Evolutionary conservation across 2,329 filamentous ascomycete genomes (phyloP), one percentile per base, ranked within the genome.

Genomic region (Furcasterigmium sp.): DNA sequence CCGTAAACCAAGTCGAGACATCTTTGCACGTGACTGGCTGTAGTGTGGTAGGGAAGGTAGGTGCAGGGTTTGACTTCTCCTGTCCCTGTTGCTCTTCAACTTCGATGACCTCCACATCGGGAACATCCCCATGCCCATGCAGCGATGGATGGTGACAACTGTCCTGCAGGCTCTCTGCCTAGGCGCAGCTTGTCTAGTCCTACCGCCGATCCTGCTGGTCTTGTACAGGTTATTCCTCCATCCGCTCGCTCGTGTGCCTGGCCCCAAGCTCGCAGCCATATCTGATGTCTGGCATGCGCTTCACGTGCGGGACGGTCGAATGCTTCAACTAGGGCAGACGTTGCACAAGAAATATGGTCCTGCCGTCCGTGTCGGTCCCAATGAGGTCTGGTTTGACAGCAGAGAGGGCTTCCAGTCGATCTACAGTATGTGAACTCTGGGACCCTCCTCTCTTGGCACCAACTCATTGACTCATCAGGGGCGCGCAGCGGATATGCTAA

Each of bases 341-440:
- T 48, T 78, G n/a, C 75, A 78, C 43, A 46, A 51, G 0, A 54
- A 45, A 10, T 77, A 78, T 46, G 76, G 76, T 0, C 64, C 70
- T 0, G 58, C 66, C 3, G 76, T 80, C n/a, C 64, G 76, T 1
- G 67, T 79, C 8, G 71, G 71, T 0, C 75, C 76, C 0, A 66
- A 75, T 26, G 75, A 78, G 51, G 63, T 79, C 6, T 78, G 74
- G 69, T 70, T 77, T 21, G 58, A 70, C 45, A 72, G 65, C 3
- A 61, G 55, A 18, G 70, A 74, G 38, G 74, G 68, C 0, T 75
- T 70, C 46, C 64, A 65, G 43, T 51, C 58, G 2, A 72, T 76
- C 8, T 78, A 77, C 53, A 59, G 72, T 73, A 47, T 15, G 65
- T 53, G 18, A 6, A 5, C 14, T 5, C 5, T 11, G 2, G 14